phyloP scores from a whole-genome alignment of 805 yeast genomes.

The Maudiozyma turicensis region DNA sequence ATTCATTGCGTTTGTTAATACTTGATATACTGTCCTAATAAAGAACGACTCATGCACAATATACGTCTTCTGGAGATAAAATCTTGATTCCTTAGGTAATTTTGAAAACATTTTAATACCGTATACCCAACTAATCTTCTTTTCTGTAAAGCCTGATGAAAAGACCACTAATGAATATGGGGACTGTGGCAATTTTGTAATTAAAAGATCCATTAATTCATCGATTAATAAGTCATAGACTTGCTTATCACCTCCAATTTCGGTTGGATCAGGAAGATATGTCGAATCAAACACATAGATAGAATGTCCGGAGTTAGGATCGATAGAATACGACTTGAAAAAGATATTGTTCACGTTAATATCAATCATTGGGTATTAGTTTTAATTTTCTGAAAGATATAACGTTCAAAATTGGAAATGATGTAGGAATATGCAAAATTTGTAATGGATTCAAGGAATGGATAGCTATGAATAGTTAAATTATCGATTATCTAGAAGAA shows the following conservation, averaged over 20 bases:
- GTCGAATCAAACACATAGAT: conserved; percentile 78
- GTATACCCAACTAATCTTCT: conserved; percentile 52
- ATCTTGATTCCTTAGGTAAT: conserved; percentile 47
- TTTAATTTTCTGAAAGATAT: neutral
- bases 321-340: conserved; percentile 50
- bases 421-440: neutral
- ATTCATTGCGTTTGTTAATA: conserved; percentile 52
- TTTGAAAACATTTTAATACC: conserved; percentile 50
- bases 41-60: conserved; percentile 91
- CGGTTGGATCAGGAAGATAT: conserved; percentile 55
- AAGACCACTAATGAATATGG: conserved; percentile 65
- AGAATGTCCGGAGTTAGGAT: conserved; percentile 61
- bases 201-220: conserved; percentile 47
- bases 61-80: conserved; percentile 50
- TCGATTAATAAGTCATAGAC: conserved; percentile 33
- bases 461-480: no score
- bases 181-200: conserved; percentile 47
- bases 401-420: neutral
- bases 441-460: neutral
- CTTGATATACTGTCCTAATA: conserved; percentile 64
- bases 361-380: conserved; percentile 15
- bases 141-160: conserved; percentile 65
- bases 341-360: conserved; percentile 37
- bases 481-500: no score
- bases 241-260: conserved; percentile 29